Conservation (phyloP, 2,329 filamentous ascomycete genomes). For the Nigrospora osmanthi region DNA sequence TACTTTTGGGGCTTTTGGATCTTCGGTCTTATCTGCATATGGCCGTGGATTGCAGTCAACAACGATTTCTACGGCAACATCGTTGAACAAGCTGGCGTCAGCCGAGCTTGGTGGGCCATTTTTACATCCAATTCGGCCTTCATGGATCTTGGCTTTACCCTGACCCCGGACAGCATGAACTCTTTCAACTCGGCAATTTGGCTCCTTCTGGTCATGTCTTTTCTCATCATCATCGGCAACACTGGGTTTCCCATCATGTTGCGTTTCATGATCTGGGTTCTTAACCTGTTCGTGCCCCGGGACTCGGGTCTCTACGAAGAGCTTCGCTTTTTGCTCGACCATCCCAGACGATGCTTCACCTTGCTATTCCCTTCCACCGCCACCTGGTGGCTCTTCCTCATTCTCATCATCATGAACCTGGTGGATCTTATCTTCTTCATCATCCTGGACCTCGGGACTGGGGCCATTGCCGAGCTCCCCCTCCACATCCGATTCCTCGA, state of each 20-base stretch:
- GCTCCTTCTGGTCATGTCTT: constrained; percentile 68
- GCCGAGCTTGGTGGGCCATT: constrained; percentile 81
- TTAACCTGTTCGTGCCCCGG: constrained; percentile 57
- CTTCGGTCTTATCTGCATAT: constrained; percentile 63
- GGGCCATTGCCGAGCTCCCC: constrained; percentile 59
- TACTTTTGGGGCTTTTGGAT: constrained; percentile 84
- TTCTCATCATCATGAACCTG: constrained; percentile 73
- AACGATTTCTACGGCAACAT: constrained; percentile 54
- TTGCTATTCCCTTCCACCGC: constrained; percentile 82
- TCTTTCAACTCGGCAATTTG: constrained; percentile 75
- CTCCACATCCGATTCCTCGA: constrained; percentile 72
- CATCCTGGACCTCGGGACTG: constrained; percentile 75
- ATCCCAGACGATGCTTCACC: constrained; percentile 93
- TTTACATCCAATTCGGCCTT: constrained; percentile 86
- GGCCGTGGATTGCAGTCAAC: constrained; percentile 71
- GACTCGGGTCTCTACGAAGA: constrained; percentile 78
- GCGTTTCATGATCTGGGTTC: constrained; percentile 82
- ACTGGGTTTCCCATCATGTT: constrained; percentile 94
- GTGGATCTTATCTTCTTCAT: constrained; percentile 88
- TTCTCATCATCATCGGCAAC: constrained; percentile 90
- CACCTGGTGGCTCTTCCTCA: constrained; percentile 93
- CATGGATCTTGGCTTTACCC: constrained; percentile 88
- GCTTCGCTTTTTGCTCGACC: constrained; percentile 81
- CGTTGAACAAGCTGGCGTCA: constrained; percentile 54
- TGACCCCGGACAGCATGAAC: constrained; percentile 90